A percentile compares a stretch with the other conserved stretches of the same genome.
phyloP scores from a whole-genome alignment of 495 filamentous ascomycete genomes.

The Parathielavia appendiculata region DNA sequence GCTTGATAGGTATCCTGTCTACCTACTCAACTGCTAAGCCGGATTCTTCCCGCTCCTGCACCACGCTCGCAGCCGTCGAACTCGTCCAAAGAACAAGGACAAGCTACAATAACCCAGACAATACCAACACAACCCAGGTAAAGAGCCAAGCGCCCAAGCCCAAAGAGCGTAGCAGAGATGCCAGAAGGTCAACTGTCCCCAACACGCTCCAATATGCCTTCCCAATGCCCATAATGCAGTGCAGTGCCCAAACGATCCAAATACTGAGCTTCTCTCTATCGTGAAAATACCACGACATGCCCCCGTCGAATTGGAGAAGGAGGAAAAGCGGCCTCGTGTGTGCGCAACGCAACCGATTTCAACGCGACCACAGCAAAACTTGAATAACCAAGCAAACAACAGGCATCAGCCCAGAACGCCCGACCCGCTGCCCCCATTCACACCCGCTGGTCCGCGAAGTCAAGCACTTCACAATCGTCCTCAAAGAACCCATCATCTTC shows the following conservation, averaged over 20 bases:
- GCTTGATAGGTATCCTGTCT: background rate
- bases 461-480: conserved; percentile 87
- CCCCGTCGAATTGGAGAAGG: background rate
- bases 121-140: conserved; percentile 1
- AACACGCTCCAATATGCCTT: conserved; percentile 1
- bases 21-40: background rate
- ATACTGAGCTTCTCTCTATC: conserved; percentile 5
- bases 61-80: background rate
- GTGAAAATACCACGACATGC: background rate
- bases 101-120: background rate
- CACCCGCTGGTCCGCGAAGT: conserved; percentile 82
- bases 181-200: background rate
- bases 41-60: background rate
- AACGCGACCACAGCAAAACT: background rate
- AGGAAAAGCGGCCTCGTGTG: background rate
- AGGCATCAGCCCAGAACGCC: background rate
- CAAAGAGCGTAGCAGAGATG: background rate
- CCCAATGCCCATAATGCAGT: conserved; percentile 7
- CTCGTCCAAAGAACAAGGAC: background rate
- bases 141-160: conserved; percentile 4
- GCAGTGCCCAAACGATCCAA: background rate
- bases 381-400: background rate
- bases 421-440: conserved; percentile 28
- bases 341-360: conserved; percentile 8
- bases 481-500: conserved; percentile 84